phyloP scores from a whole-genome alignment of 345 rosid genomes.

The Syzygium oleosum region DNA sequence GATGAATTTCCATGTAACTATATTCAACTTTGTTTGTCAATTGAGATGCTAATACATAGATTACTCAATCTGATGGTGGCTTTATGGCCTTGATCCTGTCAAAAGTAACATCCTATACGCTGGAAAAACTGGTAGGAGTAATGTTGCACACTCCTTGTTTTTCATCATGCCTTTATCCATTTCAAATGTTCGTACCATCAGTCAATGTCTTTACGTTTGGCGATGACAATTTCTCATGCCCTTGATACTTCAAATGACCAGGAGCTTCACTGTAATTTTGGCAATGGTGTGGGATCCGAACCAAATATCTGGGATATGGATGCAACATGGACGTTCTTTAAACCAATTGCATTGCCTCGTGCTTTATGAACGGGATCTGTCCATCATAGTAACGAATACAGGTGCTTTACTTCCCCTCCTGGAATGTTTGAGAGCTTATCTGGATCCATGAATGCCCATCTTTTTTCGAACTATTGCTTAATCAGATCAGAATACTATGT shows the following conservation, averaged over 20 bases:
- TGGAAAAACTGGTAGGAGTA: not conserved
- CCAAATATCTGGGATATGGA: not conserved
- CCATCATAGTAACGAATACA: too few species aligned
- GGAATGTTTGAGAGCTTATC: too few species aligned
- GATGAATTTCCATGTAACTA: not conserved
- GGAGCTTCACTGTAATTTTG: not conserved
- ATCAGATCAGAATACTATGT: too few species aligned
- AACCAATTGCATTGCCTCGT: not conserved
- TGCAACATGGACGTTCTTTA: not conserved
- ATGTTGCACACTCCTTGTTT: too few species aligned
- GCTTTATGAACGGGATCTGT: not conserved
- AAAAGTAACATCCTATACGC: not conserved
- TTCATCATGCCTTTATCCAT: not conserved
- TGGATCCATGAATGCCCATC: too few species aligned
- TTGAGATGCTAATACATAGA: not conserved
- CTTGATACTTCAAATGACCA: not conserved
- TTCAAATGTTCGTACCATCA: not conserved
- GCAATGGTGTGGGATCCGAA: not conserved
- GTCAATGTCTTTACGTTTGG: not conserved
- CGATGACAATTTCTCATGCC: not conserved
- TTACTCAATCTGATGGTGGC: not conserved
- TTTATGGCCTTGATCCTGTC: not conserved
- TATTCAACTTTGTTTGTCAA: not conserved
- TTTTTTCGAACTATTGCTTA: too few species aligned
- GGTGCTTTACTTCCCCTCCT: not conserved